Evolutionary conservation across 2,329 filamentous ascomycete species (phyloP), one percentile per base, ranked within the genome.

Genomic region (Ophiosphaerella herpotricha): DNA sequence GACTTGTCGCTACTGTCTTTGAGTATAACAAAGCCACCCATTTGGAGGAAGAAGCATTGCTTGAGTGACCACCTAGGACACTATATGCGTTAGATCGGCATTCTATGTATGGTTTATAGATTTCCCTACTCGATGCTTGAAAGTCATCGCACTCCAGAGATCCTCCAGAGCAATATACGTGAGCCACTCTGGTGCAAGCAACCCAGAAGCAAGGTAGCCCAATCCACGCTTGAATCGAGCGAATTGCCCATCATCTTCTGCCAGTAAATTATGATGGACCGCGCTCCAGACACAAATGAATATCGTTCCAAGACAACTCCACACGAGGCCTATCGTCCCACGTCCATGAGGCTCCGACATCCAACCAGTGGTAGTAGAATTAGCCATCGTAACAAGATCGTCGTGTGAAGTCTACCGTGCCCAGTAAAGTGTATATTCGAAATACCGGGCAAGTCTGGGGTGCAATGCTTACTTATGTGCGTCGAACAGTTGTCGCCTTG

Each of bases 281-380:
- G 60, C 50, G 9, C 60, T 68, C 51, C 60, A 74, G 1, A 61
- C 66, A 55, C 69, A 70, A 6, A 72, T 41, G 37, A 71, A 66
- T 21, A 66, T 61, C 0, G 68, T 69, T 6, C 59, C 52, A 34
- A 72, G 42, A 43, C 60, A 74, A 23, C 50, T 64, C 61, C 57
- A 71, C 4, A 73, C 26, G 13, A 73, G 66, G 26, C 70, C 64
- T 12, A 61, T 54, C 7, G 68, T 71, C 5, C 68, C 69, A 3
- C 70, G 61, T 7, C 57, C 46, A 8, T 45, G 26, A 2, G 62
- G 57, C 32, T 58, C 55, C 8, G 57, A 24, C n/a, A 47, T 40
- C 55, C 60, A 63, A 12, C 52, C 46, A 12, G 55, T 43, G 5
- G 29, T 24, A 14, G 49, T 47, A 5, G 36, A 38, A 18, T 43